Percentiles rank a stretch among this genome's conserved stretches.
Evolutionary conservation across 495 filamentous ascomycete genomes (phyloP).

Genomic region (Trichoderma erinaceum): DNA sequence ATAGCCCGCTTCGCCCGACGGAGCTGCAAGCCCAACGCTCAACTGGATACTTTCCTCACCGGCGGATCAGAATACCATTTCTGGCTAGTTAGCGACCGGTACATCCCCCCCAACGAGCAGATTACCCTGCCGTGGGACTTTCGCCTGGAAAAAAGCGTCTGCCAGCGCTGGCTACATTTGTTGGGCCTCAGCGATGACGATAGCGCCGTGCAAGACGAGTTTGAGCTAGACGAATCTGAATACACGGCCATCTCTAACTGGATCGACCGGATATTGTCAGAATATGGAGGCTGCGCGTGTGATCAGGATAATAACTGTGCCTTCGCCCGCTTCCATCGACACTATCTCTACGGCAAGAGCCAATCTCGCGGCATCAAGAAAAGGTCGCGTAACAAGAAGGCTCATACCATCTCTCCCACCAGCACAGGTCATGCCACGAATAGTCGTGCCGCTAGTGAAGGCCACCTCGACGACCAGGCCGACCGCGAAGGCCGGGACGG

Average conservation of each 20-base stretch:
- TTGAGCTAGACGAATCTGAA: slow-evolving; percentile 42
- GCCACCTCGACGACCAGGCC: slow-evolving; percentile 46
- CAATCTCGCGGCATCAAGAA: slow-evolving; percentile 54
- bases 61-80: slow-evolving; percentile 74
- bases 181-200: slow-evolving; percentile 48
- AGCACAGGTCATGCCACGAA: slow-evolving; percentile 64
- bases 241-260: slow-evolving; percentile 43
- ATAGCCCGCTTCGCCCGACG: slow-evolving; percentile 76
- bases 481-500: slow-evolving; percentile 59
- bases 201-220: slow-evolving; percentile 27
- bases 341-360: slow-evolving; percentile 43
- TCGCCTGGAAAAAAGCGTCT: slow-evolving; percentile 39
- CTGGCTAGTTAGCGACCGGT: slow-evolving; percentile 74
- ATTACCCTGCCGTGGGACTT: slow-evolving; percentile 54
- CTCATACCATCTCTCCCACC: slow-evolving; percentile 54
- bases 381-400: slow-evolving; percentile 50
- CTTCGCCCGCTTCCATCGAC: slow-evolving; percentile 68
- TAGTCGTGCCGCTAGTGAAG: slow-evolving; percentile 75
- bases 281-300: slow-evolving; percentile 88
- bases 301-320: slow-evolving; percentile 56
- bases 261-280: slow-evolving; percentile 70
- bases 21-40: slow-evolving; percentile 81
- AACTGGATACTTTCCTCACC: slow-evolving; percentile 73
- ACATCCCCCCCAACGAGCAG: slow-evolving; percentile 54
- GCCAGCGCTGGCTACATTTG: slow-evolving; percentile 39